Evolutionary conservation across 441 rosid genomes (phyloP).

Genomic region (Euphorbia celastroides): DNA sequence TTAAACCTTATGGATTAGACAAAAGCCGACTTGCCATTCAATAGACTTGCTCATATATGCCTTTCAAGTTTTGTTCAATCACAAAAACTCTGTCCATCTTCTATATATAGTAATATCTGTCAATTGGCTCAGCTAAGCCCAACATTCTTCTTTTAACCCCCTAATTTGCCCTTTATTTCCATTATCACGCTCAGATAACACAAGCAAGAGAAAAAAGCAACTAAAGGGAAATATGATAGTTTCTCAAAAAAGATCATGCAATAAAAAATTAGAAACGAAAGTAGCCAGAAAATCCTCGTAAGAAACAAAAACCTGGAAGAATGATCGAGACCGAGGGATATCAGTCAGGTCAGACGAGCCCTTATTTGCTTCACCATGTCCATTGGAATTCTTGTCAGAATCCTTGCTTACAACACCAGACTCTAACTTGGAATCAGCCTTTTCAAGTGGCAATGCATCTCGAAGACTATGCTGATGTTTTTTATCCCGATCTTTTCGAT

Average conservation of each 20-base stretch:
- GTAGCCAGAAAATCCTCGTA: background rate
- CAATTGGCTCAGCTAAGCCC: background rate
- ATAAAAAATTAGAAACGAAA: conserved; percentile 6
- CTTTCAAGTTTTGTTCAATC: background rate
- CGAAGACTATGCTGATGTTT: conserved; percentile 41
- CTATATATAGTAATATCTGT: background rate
- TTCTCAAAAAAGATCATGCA: background rate
- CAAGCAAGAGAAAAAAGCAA: background rate
- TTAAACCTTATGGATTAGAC: background rate
- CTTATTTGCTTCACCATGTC: conserved; percentile 30
- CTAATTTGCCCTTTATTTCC: background rate
- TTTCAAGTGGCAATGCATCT: conserved; percentile 60
- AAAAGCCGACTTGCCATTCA: background rate
- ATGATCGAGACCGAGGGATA: conserved; percentile 47
- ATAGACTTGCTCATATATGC: background rate
- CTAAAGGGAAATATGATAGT: background rate
- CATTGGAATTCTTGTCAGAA: conserved; percentile 38
- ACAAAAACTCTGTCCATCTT: background rate
- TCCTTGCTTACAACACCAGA: conserved; percentile 33
- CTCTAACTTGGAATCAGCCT: conserved; percentile 34
- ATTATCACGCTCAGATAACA: background rate
- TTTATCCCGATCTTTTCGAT: conserved; percentile 30
- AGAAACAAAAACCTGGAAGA: conserved; percentile 52
- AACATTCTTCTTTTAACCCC: background rate
- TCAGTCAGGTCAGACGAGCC: conserved; percentile 38